These are phyloP conservation scores for Iberis pinnata DNA, from an alignment of 345 rosid genomes.

Conservation along the genomic window DNA sequence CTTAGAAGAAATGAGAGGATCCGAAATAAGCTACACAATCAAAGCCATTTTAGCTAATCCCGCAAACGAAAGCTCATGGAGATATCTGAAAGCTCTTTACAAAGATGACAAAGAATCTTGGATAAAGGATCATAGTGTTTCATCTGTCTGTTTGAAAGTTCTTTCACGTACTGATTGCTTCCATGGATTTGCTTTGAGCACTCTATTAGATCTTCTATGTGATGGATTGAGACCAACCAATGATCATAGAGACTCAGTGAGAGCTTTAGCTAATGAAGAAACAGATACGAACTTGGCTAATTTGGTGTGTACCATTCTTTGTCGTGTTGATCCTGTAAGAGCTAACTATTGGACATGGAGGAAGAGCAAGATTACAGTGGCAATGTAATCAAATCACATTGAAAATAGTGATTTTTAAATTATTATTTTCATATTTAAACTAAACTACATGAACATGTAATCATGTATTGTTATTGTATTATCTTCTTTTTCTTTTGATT, in stretches of 20 bases:
- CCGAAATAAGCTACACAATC: conserved; percentile 63
- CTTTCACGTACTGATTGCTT: conserved; percentile 38
- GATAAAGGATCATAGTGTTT: conserved; percentile 49
- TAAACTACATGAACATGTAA: conserved; percentile 3
- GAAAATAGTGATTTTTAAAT: too few species aligned
- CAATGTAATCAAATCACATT: too few species aligned
- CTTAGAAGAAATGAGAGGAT: conserved; percentile 54
- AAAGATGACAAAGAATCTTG: conserved; percentile 40
- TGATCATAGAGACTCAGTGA: conserved; percentile 49
- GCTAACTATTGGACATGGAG: conserved; percentile 79
- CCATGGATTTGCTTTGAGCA: conserved; percentile 58
- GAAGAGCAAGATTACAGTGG: conserved; percentile 43
- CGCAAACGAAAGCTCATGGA: conserved; percentile 83
- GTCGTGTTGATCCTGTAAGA: conserved; percentile 58
- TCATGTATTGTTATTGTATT: not conserved
- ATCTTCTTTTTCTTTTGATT: not conserved
- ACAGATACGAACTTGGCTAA: conserved; percentile 38
- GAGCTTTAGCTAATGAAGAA: conserved; percentile 40
- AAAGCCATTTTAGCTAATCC: conserved; percentile 54
- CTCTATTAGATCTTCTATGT: conserved; percentile 69
- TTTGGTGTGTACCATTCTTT: conserved; percentile 51
- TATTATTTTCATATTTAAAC: too few species aligned
- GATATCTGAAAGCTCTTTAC: conserved; percentile 81
- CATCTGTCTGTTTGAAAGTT: conserved; percentile 58
- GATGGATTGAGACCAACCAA: conserved; percentile 54